Conservation (phyloP, 352 stramenopile genomes). For the Globisporangium okanoganense region DNA sequence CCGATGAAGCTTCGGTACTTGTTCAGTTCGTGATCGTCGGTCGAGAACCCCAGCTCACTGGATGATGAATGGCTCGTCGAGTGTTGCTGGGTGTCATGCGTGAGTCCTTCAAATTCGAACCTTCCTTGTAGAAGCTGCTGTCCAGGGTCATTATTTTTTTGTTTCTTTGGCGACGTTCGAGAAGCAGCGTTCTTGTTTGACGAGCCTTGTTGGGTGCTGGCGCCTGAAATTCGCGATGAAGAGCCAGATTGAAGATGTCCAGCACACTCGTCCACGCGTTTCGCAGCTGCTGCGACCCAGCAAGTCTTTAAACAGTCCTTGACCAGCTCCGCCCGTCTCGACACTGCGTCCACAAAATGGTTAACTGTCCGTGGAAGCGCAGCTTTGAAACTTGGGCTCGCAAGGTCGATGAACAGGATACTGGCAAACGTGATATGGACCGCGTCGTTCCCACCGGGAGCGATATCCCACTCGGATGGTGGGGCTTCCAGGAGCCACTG, state of each 20-base stretch:
- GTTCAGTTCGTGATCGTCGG: constrained; percentile 39
- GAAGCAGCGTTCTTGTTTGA: neutral
- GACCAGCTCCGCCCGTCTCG: constrained; percentile 70
- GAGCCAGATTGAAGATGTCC: constrained; percentile 30
- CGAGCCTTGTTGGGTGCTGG: neutral
- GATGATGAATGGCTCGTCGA: constrained; percentile 2
- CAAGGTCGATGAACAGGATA: constrained; percentile 85
- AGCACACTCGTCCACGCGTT: constrained; percentile 66
- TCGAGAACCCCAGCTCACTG: neutral
- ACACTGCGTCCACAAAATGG: constrained; percentile 85
- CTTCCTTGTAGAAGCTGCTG: constrained; percentile 40
- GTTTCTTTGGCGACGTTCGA: constrained; percentile 17
- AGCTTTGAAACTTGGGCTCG: constrained; percentile 53
- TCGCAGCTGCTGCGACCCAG: constrained; percentile 71
- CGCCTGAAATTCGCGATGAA: neutral
- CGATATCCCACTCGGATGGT: constrained; percentile 70
- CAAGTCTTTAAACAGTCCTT: constrained; percentile 83
- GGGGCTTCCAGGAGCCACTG: constrained; percentile 82
- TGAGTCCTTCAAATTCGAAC: constrained; percentile 53
- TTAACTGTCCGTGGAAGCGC: constrained; percentile 75
- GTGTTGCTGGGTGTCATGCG: neutral
- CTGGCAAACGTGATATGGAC: constrained; percentile 41
- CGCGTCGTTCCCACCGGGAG: constrained; percentile 20
- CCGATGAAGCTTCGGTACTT: constrained; percentile 57
- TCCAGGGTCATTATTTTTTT: constrained; percentile 11